Evolutionary conservation across 108 stramenopile species (phyloP), one percentile per base, ranked within the genome.

Genomic region (Mediolabrus comicus): DNA sequence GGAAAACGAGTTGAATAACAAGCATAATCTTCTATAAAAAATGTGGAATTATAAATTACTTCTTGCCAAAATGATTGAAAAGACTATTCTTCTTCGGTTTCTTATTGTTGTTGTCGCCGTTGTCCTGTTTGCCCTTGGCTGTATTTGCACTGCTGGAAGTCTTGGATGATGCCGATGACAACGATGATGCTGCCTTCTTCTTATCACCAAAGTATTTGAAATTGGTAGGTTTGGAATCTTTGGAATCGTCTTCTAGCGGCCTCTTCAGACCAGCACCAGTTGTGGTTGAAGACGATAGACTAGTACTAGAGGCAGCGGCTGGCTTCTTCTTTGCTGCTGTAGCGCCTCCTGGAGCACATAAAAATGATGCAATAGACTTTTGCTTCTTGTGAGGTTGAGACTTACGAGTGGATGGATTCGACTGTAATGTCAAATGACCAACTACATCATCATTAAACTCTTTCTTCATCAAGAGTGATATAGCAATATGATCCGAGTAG

Each of bases 321-420:
- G 46, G 1, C 46, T 49, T 49, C 28, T 33, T 72, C 19, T 29
- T 62, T 25, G 39, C 36, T 26, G 33, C 71, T 28, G 70, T 30
- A 26, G 72, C 64, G 9, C 65, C 36, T 26, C 55, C 71, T 28
- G 70, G 35, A 26, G 72, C 64, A 14, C 65, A 62, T 67, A 97
- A 87, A 65, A 94, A 97, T 6, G 91, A 82, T 29, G 84, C 63
- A 26, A 97, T 95, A 0, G 86, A 82, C 26, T 67, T 51, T 63
- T 95, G 94, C 52, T 69, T 69, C 53, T 95, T 97, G 82, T 97
- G 96, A 5, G 96, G 96, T 70, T 97, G 96, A 17, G 92, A 67
- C 61, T 80, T 88, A 34, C 81, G 82, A 14, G 91, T 95, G 11
- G 62, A 16, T 9, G 75, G 56, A 67, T 87, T 82, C 9, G 61